phyloP scores from a whole-genome alignment of 2,329 filamentous ascomycete species.

The Chaetomiaceae sp. region DNA sequence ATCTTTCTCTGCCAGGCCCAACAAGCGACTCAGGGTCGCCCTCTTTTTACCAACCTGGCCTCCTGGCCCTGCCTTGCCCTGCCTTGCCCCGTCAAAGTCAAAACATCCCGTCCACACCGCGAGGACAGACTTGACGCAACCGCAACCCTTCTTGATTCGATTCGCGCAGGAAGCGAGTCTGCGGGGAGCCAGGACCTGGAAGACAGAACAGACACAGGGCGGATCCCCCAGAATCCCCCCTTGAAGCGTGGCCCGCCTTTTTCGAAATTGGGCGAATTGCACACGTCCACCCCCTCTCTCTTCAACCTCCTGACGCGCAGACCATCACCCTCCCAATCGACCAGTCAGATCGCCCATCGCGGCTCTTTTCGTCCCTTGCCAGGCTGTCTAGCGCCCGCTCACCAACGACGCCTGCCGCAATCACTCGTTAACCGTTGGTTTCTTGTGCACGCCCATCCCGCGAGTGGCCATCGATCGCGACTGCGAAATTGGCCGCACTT shows the following conservation, averaged over 20 bases:
- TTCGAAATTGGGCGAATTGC: constrained; percentile 33
- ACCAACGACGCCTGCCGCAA: constrained; percentile 2
- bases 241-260: constrained; percentile 14
- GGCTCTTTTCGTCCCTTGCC: constrained; percentile 23
- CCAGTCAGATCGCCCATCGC: constrained; percentile 36
- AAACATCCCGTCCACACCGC: no score
- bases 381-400: constrained; percentile 17
- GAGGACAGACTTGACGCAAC: neutral
- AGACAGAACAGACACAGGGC: neutral
- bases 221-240: no score
- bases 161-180: constrained; percentile 14
- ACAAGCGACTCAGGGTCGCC: neutral
- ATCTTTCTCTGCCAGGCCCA: no score
- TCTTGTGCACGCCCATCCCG: neutral
- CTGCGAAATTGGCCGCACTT: constrained; percentile 3
- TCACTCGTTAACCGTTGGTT: neutral
- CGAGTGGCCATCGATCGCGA: neutral
- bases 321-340: constrained; percentile 27
- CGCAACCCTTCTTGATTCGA: no score
- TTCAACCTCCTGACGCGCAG: constrained; percentile 32
- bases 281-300: constrained; percentile 25
- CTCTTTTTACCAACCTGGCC: neutral
- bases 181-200: constrained; percentile 1
- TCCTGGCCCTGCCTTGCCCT: neutral
- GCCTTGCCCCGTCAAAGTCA: no score